Evolutionary conservation across 352 stramenopile species (phyloP), one percentile per base, ranked within the genome.

Genomic region (Globisporangium iwayamae): DNA sequence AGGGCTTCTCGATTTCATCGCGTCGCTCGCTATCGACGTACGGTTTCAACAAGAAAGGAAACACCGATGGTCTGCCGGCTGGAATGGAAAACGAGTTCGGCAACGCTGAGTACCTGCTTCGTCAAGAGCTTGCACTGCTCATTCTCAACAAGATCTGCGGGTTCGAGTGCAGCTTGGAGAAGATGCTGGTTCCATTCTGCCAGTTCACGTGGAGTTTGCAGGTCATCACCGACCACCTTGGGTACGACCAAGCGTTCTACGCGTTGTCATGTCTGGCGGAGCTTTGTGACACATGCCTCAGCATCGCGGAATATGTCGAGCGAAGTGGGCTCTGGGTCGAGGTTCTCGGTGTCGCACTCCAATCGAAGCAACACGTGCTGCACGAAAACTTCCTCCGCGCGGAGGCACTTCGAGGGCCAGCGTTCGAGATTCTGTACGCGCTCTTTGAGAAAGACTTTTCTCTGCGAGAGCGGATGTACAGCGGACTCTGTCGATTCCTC

Each of bases 121-220:
- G 85, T 0, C 85, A 94, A 70, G 85, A 94, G 45, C 75, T 87
- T 50, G 83, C 85, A 1, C 56, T 94, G 22, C 72, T 91, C 11
- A 86, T 94, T 20, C 53, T 94, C 3, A 92, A 90, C 72, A 92
- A 91, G 68, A 80, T 94, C 8, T 94, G 85, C 47, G 83, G 81
- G 0, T 83, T 92, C 52, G 71, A 89, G 60, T 89, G 67, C 56
- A 86, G 76, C 39, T 65, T 94, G 54, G 85, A 94, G 64, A 75
- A 76, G 41, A 88, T 92, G 71, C 60, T 94, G 30, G 76, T 79
- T 54, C 83, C 85, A 32, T 92, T 91, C 36, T 91, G 79, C 47
- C 72, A 85, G 48, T 94, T 81, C 62, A 91, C 83, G 0, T 94
- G 85, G 85, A 89, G 78, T 56, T 66, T 94, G 41, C 85, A 94